These are phyloP conservation scores for Rhododendron ovatum DNA, from an alignment of 148 eudicot species.

Conservation along the genomic window DNA sequence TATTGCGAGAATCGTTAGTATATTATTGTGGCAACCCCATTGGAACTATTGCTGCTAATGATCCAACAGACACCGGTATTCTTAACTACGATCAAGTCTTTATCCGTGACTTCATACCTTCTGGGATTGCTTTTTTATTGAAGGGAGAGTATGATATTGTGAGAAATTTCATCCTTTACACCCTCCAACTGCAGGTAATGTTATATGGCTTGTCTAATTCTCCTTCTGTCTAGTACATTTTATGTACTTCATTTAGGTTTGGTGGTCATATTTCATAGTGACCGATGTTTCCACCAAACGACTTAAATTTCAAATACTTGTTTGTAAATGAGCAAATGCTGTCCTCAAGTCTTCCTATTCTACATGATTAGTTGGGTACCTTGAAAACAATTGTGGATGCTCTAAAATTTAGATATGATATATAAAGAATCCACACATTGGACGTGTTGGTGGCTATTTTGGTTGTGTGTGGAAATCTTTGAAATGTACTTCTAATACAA, in stretches of 20 bases:
- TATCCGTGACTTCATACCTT: conserved; percentile 48
- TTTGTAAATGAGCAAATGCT: background rate
- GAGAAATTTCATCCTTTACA: conserved; percentile 44
- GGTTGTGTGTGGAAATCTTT: background rate
- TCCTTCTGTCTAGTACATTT: background rate
- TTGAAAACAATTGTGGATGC: background rate
- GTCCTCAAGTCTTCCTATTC: background rate
- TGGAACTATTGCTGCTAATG: conserved; percentile 92
- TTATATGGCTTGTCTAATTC: background rate
- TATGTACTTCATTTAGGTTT: background rate
- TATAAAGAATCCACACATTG: background rate
- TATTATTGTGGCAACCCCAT: conserved; percentile 69
- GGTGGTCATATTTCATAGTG: background rate
- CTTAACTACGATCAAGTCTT: conserved; percentile 43
- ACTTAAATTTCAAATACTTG: background rate
- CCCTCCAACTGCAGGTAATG: conserved; percentile 45
- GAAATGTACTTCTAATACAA: background rate
- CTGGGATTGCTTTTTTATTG: conserved; percentile 42
- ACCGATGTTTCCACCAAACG: background rate
- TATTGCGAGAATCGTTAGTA: conserved; percentile 60
- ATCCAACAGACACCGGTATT: conserved; percentile 46
- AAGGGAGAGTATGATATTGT: conserved; percentile 52
- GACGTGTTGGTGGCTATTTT: background rate
- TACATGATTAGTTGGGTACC: background rate
- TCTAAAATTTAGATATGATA: background rate